These are phyloP conservation scores for Colletotrichum gloeosporioides DNA, from an alignment of 2,329 filamentous ascomycete species.

Conservation along the genomic window DNA sequence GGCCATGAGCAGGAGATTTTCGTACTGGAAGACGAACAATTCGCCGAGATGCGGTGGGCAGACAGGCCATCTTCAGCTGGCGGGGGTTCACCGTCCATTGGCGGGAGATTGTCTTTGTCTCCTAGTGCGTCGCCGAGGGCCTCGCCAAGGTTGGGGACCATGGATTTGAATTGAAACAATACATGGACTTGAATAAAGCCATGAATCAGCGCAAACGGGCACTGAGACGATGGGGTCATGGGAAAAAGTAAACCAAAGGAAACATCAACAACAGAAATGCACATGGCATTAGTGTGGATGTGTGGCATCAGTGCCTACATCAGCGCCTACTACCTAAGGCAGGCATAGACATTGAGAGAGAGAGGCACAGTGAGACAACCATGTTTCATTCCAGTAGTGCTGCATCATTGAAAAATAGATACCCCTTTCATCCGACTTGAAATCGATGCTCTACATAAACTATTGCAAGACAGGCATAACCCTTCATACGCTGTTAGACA, in stretches of 20 bases:
- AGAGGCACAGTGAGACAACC: neutral
- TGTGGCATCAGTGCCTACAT: no score
- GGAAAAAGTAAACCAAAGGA: neutral
- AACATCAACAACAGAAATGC: neutral
- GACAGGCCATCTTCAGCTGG: neutral
- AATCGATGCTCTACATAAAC: neutral
- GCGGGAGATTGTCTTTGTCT: neutral
- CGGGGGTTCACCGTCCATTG: neutral
- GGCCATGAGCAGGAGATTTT: neutral
- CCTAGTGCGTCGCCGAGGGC: constrained; percentile 3
- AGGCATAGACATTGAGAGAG: neutral
- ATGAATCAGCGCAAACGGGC: neutral
- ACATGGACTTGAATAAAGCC: neutral
- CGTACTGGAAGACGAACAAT: constrained; percentile 5
- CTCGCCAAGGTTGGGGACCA: neutral
- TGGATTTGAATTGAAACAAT: neutral
- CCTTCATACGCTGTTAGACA: neutral
- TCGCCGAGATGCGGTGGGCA: constrained; percentile 15
- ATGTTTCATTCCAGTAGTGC: neutral
- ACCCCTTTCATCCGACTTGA: neutral
- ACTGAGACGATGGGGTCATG: neutral
- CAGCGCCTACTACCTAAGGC: neutral
- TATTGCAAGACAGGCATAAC: neutral
- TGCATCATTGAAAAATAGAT: neutral
- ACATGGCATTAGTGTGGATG: neutral